Base-by-base conservation (phyloP, 2,329 filamentous ascomycete species). In the Myriosclerotinia scirpicola region DNA sequence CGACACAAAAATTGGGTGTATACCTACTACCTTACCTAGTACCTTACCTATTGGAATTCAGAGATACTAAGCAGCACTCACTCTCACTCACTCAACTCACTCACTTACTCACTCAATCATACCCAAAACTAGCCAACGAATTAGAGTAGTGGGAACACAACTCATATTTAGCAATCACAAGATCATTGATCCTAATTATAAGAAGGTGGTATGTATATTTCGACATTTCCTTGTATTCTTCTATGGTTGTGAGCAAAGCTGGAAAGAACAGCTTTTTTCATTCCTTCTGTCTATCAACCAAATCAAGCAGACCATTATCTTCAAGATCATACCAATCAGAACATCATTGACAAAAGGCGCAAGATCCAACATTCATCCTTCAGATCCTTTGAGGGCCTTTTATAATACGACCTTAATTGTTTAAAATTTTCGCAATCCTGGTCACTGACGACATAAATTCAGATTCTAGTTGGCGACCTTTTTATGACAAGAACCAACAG, bases 371-470 rank as follows among this genome's bases (percentile, higher is more conserved):
- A 46, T 26, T 46, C 7, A 46, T 34, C 12, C 20, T 50, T 65
- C 50, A 20, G 36, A 38, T 53, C 2, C 54, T 65, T 60, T 20
- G 17, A 64, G 42, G 54, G 22, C 30, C 14, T 54, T 65, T 30
- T 46, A 46, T 4, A 22, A 65, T 53, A 46, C 54, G 22, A 60
- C 64, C 64, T 46, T 36, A 22, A 20, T 40, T 53, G n/a, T 53
- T 26, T 55, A 7, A 36, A n/a, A 53, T 54, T 38, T 44, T 26
- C 17, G 34, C 46, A 38, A 65, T 53, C 54, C 55, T 58, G 38
- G 48, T 46, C 40, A 65, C 64, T 65, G 55, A 65, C 48, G 55
- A 65, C 20, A 54, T 54, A 46, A 2, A 34, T 61, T 46, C 36
- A 65, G 15, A 15, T 30, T 53, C 38, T 36, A 22, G 30, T 46